Percentiles rank a stretch among this genome's conserved stretches.
These are phyloP conservation scores for Artemisia tridentata DNA, from an alignment of 129 eudicot species.

Conservation along the genomic window DNA sequence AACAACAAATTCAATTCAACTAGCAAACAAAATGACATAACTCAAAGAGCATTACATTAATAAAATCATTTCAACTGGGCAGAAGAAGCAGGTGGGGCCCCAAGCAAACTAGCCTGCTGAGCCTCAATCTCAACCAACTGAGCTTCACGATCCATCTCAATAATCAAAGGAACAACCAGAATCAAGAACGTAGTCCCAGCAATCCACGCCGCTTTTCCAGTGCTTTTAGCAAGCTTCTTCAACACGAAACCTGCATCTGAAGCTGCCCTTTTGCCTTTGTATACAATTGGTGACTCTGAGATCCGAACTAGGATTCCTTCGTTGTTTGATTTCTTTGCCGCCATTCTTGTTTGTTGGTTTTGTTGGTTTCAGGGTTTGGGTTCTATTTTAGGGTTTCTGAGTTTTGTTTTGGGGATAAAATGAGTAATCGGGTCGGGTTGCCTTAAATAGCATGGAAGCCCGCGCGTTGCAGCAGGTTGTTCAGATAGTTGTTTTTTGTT, in stretches of 20 bases:
- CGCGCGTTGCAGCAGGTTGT: no score
- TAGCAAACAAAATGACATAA: no score
- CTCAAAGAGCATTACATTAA: conserved; percentile 25
- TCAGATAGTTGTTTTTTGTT: no score
- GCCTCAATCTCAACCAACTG: conserved; percentile 64
- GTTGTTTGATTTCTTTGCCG: conserved; percentile 28
- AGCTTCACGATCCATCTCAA: conserved; percentile 73
- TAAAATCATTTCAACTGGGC: neutral
- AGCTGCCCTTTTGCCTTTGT: conserved; percentile 54
- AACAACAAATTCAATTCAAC: no score
- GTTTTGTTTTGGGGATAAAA: neutral
- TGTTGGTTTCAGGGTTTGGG: conserved; percentile 3
- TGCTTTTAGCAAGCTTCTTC: conserved; percentile 63
- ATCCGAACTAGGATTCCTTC: conserved; percentile 47
- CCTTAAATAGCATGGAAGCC: no score
- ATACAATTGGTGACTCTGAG: conserved; percentile 52
- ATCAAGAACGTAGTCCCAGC: conserved; percentile 62
- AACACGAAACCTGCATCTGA: conserved; percentile 57
- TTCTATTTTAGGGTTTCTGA: neutral
- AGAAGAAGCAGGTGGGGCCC: conserved; percentile 33
- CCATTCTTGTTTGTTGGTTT: conserved; percentile 12
- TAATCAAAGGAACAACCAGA: conserved; percentile 62
- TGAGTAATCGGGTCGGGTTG: neutral
- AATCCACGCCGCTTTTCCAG: conserved; percentile 90
- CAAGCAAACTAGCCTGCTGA: conserved; percentile 72